A percentile compares a stretch with the other conserved stretches of the same genome.
Evolutionary conservation across 1,284 basidiomycete genomes (phyloP).

Genomic region (Trichosporon ovoides): DNA sequence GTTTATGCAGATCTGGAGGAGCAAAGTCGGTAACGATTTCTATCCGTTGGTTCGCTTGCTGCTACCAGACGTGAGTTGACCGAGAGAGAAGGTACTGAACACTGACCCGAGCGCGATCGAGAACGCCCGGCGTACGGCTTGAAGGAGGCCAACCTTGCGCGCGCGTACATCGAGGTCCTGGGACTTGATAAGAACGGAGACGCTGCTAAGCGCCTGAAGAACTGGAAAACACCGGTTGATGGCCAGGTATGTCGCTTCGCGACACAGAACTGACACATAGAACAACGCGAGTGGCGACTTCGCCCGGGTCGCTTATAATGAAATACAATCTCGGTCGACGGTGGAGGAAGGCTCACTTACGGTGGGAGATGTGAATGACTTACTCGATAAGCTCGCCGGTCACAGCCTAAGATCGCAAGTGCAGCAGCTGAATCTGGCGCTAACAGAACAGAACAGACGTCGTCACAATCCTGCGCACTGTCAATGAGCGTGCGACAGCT

Average conservation of each 20-base stretch:
- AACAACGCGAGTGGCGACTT: conserved; percentile 64
- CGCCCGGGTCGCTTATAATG: conserved; percentile 73
- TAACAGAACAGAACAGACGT: conserved; percentile 59
- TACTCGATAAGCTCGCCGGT: conserved; percentile 63
- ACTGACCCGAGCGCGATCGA: conserved; percentile 67
- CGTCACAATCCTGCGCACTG: conserved; percentile 63
- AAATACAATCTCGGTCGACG: conserved; percentile 75
- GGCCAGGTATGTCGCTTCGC: conserved; percentile 26
- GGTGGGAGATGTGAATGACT: conserved; percentile 70
- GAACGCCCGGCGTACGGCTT: conserved; percentile 83
- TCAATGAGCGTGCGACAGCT: conserved; percentile 71
- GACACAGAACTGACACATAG: conserved; percentile 1
- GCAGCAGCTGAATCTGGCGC: background rate
- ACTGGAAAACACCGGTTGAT: conserved; percentile 76
- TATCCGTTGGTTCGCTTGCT: conserved; percentile 52
- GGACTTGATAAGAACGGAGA: conserved; percentile 70
- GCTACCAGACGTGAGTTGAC: conserved; percentile 49
- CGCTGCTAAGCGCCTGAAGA: conserved; percentile 69
- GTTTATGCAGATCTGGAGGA: conserved; percentile 47
- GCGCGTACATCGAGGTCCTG: conserved; percentile 80
- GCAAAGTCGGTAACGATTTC: conserved; percentile 50
- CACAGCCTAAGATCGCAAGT: conserved; percentile 34
- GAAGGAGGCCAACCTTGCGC: conserved; percentile 86
- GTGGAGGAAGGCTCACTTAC: conserved; percentile 69
- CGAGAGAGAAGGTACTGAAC: background rate